These are phyloP conservation scores for Salix caprea DNA, from an alignment of 345 rosid species.

Conservation along the genomic window DNA sequence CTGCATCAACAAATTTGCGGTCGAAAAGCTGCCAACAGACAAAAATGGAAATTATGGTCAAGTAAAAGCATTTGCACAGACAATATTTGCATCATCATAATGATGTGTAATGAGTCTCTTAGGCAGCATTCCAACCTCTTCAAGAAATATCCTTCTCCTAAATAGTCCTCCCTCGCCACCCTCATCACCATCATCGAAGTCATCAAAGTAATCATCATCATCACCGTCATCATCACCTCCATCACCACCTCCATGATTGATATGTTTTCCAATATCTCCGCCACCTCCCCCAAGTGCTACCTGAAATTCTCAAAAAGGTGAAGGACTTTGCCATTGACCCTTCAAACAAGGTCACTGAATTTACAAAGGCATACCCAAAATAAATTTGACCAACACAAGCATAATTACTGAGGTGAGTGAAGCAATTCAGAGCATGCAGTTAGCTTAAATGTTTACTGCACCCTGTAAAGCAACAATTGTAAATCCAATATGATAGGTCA, in stretches of 20 bases:
- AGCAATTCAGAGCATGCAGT: neutral
- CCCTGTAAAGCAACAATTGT: neutral
- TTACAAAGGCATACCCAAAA: neutral
- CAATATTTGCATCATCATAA: neutral
- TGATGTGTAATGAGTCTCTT: neutral
- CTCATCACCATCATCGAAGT: conserved; percentile 83
- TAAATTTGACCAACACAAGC: neutral
- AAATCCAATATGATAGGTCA: neutral
- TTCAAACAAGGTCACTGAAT: neutral
- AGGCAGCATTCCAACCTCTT: conserved; percentile 56
- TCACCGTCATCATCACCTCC: conserved; percentile 96
- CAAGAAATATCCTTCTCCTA: conserved; percentile 68
- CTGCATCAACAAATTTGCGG: conserved; percentile 86
- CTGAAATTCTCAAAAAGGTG: conserved; percentile 41
- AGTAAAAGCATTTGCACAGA: neutral
- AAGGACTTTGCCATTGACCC: conserved; percentile 9
- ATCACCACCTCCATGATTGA: conserved; percentile 86
- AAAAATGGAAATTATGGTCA: conserved; percentile 11
- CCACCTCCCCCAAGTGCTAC: conserved; percentile 88
- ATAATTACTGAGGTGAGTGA: neutral
- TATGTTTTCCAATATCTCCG: conserved; percentile 83
- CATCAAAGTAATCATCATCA: conserved; percentile 90
- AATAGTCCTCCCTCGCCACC: conserved; percentile 92
- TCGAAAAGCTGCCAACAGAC: conserved; percentile 65
- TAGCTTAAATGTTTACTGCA: neutral